phyloP scores from a whole-genome alignment of 495 filamentous ascomycete species.

The Aspergillus affinis region DNA sequence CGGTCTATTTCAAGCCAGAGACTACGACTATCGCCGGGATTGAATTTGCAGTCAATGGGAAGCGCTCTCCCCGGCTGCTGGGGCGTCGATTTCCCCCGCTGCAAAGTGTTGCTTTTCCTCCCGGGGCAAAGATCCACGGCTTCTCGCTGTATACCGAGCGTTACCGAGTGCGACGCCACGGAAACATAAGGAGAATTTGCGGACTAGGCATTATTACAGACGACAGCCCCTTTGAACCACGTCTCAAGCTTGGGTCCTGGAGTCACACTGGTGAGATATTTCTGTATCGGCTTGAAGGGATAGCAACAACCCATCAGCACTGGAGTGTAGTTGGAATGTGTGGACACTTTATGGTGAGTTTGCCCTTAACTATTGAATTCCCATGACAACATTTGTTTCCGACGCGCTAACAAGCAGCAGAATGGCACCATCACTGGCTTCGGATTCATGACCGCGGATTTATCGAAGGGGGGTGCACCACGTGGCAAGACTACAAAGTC shows the following conservation, averaged over 20 bases:
- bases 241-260: neutral
- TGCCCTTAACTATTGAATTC: too few relatives aligned
- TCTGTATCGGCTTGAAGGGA: neutral
- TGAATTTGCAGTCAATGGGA: neutral
- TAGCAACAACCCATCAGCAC: neutral
- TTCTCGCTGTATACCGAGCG: neutral
- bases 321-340: neutral
- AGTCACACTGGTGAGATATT: neutral
- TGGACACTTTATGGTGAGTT: neutral
- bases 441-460: neutral
- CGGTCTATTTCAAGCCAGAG: neutral
- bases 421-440: neutral
- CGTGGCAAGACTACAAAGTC: too few relatives aligned
- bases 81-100: neutral
- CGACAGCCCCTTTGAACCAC: neutral
- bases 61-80: neutral
- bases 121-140: neutral
- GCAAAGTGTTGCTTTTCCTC: neutral
- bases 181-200: neutral
- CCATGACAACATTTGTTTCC: too few relatives aligned
- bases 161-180: too few relatives aligned
- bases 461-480: neutral
- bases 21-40: neutral
- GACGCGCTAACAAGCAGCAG: too few relatives aligned
- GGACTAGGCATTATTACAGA: neutral